A percentile compares a stretch with the other conserved stretches of the same genome.
Conservation (phyloP, 2,329 filamentous ascomycete genomes). For the Incumbomyces lentus region DNA sequence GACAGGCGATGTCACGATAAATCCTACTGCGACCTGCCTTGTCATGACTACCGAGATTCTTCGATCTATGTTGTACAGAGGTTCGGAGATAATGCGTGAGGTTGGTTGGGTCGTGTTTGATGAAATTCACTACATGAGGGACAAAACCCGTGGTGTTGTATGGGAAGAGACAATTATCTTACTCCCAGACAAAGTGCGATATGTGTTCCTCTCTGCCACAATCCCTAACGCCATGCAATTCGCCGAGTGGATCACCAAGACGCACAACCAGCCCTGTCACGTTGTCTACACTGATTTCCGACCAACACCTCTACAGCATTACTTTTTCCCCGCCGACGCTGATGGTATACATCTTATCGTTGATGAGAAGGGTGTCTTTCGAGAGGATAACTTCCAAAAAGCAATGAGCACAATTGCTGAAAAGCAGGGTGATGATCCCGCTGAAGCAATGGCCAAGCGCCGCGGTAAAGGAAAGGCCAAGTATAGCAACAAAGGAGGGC, state of each 20-base stretch:
- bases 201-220: conserved; percentile 94
- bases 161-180: conserved; percentile 99
- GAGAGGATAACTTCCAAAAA: conserved; percentile 94
- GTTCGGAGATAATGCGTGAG: conserved; percentile 98
- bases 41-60: conserved; percentile 99
- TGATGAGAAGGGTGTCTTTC: conserved; percentile 91
- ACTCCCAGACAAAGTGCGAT: conserved; percentile 94
- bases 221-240: conserved; percentile 99
- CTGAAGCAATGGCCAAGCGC: conserved; percentile 65
- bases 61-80: conserved; percentile 93
- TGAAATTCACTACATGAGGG: conserved; percentile 96
- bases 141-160: conserved; percentile 86
- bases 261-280: conserved; percentile 93
- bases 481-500: conserved; percentile 80
- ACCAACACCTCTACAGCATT: conserved; percentile 91
- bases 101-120: conserved; percentile 98
- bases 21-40: conserved; percentile 91
- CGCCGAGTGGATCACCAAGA: conserved; percentile 98
- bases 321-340: conserved; percentile 88
- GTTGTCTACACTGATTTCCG: conserved; percentile 98
- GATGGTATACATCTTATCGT: conserved; percentile 91
- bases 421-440: conserved; percentile 73
- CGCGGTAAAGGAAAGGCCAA: conserved; percentile 89
- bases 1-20: conserved; percentile 99
- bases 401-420: conserved; percentile 86